Percentiles rank a stretch among this genome's conserved stretches.
Evolutionary conservation across 2,329 filamentous ascomycete species (phyloP).

Genomic region (Purpureocillium takamizusanense): DNA sequence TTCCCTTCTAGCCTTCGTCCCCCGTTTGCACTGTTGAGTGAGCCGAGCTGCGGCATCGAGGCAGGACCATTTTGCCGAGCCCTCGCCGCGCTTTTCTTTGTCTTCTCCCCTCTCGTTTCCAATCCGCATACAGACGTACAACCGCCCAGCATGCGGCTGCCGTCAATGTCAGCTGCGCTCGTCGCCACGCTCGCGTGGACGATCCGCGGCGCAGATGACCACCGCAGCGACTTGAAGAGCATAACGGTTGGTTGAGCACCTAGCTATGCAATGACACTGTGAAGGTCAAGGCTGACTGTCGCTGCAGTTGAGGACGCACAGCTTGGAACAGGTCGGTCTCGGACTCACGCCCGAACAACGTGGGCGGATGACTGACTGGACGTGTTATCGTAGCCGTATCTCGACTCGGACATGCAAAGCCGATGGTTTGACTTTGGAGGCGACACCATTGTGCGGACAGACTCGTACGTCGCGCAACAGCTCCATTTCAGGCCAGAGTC

Average conservation of each 20-base stretch:
- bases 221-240: conserved; percentile 41
- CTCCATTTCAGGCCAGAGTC: too few species aligned
- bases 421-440: conserved; percentile 99
- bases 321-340: conserved; percentile 61
- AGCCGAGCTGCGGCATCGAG: conserved; percentile 1
- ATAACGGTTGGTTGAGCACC: conserved; percentile 32
- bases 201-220: conserved; percentile 30
- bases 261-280: background rate
- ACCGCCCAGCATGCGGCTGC: conserved; percentile 34
- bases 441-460: conserved; percentile 73
- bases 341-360: too few species aligned
- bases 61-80: background rate
- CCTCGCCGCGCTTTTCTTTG: background rate
- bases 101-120: background rate
- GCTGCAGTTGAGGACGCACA: conserved; percentile 74
- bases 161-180: conserved; percentile 36
- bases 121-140: background rate
- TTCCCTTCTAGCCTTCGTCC: background rate
- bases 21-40: conserved; percentile 1
- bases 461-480: conserved; percentile 49
- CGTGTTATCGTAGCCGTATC: conserved; percentile 60
- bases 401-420: conserved; percentile 96
- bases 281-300: background rate
- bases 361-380: conserved; percentile 5
- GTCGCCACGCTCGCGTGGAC: conserved; percentile 41